phyloP scores from a whole-genome alignment of 2,329 filamentous ascomycete species.

The Alternaria panax region DNA sequence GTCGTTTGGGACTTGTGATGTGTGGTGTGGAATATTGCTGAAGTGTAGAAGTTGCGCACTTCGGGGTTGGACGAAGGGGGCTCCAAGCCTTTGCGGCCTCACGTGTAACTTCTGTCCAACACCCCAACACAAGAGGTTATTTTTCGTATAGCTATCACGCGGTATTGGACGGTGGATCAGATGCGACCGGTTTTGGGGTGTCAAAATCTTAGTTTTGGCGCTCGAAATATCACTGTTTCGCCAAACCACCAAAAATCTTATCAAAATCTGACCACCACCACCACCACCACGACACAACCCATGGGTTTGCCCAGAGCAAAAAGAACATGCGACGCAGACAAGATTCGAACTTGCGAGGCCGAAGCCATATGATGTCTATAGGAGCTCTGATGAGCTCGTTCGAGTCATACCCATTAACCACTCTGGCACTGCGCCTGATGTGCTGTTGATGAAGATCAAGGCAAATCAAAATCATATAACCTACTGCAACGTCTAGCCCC shows the following conservation, averaged over 20 bases:
- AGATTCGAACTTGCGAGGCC: background rate
- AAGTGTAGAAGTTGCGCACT: background rate
- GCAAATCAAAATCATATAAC: too few relatives aligned
- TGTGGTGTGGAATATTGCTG: background rate
- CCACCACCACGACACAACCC: background rate
- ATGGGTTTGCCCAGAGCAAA: accelerated
- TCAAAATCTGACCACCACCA: background rate
- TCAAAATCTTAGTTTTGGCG: background rate
- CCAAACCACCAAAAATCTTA: background rate
- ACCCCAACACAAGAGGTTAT: background rate
- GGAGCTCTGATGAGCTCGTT: constrained; percentile 7
- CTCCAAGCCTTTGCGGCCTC: background rate
- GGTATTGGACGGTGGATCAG: background rate
- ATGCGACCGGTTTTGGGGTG: background rate
- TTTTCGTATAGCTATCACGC: background rate
- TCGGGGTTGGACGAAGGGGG: background rate
- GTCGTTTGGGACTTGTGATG: accelerated
- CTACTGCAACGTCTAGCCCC: too few relatives aligned
- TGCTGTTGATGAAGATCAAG: background rate
- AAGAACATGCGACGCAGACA: background rate
- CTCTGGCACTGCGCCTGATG: constrained; percentile 9
- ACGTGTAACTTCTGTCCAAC: background rate
- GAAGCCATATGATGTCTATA: constrained; percentile 25
- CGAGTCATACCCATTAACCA: constrained; percentile 36
- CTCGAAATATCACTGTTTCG: background rate